These are phyloP conservation scores for Globisporangium takayamanum DNA, from an alignment of 352 stramenopile species.

Conservation along the genomic window DNA sequence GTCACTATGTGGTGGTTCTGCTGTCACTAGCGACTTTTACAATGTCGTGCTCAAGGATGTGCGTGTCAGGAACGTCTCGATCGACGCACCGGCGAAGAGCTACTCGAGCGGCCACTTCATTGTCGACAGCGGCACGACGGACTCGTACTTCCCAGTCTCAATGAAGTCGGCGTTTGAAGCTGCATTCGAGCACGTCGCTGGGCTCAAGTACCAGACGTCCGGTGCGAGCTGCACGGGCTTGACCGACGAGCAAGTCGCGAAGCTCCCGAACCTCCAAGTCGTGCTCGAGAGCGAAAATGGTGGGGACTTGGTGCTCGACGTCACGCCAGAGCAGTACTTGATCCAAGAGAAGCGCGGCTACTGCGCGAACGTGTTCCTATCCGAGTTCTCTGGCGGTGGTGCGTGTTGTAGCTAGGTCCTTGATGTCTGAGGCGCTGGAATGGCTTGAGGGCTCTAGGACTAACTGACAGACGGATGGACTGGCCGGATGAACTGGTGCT, in stretches of 20 bases:
- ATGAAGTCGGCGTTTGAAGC: conserved; percentile 49
- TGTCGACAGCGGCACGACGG: conserved; percentile 81
- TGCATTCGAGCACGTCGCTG: conserved; percentile 43
- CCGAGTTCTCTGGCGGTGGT: conserved; percentile 54
- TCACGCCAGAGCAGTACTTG: conserved; percentile 66
- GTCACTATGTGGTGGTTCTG: neutral
- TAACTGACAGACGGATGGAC: neutral
- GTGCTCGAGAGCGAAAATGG: conserved; percentile 59
- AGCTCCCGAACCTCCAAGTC: conserved; percentile 60
- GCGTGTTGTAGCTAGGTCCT: neutral
- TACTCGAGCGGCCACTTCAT: conserved; percentile 56
- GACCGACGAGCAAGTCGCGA: conserved; percentile 39
- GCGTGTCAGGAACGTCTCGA: conserved; percentile 49
- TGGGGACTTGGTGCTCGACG: conserved; percentile 43
- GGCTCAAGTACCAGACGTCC: conserved; percentile 41
- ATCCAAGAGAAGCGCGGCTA: conserved; percentile 42
- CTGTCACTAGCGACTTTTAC: conserved; percentile 42
- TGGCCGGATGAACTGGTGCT: neutral
- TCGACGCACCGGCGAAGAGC: conserved; percentile 21
- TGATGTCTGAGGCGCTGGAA: neutral
- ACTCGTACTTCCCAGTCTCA: conserved; percentile 64
- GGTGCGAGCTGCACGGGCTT: conserved; percentile 41
- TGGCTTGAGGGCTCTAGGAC: neutral
- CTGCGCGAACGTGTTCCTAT: conserved; percentile 61
- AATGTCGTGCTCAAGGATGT: conserved; percentile 63